Evolutionary conservation across 306 rosid species (phyloP), one percentile per base, ranked within the genome.

Genomic region (Cicer arietinum): DNA sequence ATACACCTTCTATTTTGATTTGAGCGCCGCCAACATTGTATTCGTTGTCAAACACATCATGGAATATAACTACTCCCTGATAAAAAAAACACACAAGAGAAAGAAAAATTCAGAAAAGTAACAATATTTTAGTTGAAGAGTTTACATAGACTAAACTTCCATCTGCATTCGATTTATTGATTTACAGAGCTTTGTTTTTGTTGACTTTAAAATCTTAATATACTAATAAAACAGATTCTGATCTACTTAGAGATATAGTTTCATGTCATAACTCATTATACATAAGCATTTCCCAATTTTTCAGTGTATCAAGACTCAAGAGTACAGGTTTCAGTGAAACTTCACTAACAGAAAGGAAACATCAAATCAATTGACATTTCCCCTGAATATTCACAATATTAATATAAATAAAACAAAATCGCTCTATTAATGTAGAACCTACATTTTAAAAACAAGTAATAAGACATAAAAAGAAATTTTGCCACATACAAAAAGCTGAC

Each of bases 1-100:
- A 94, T 84, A 94, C 99, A 86, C 99, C 99, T 88, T 94, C 99
- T 70, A 94, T 89, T 84, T 85, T 94, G 84, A 94, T 86, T 84
- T 92, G 96, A 79, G 93, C 91, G 67, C 97, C 97, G 6, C 93
- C 93, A 73, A 85, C 89, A 83, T 89, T 90, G 77, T 88, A 85
- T 59, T 90, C 93, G 17, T 89, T 88, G 82, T 90, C 96, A 78
- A 90, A 87, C 74, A 89, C 96, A 79, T 91, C 96, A 80, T 88
- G 96, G 81, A 89, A 92, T 70, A 94, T 90, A 69, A 94, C 75
- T 59, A 90, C 88, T 39, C 99, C 99, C 99, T 94, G 84, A 80
- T n/a, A 80, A 67, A 71, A 63, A 81, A 73, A 48, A 25, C 4
- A 62, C 77, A 78, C 69, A 76, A 25, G 13, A 51, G n/a, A 58